Evolutionary conservation across 768 basidiomycete species (phyloP), one percentile per base, ranked within the genome.

Genomic region (Suillus weaverae): DNA sequence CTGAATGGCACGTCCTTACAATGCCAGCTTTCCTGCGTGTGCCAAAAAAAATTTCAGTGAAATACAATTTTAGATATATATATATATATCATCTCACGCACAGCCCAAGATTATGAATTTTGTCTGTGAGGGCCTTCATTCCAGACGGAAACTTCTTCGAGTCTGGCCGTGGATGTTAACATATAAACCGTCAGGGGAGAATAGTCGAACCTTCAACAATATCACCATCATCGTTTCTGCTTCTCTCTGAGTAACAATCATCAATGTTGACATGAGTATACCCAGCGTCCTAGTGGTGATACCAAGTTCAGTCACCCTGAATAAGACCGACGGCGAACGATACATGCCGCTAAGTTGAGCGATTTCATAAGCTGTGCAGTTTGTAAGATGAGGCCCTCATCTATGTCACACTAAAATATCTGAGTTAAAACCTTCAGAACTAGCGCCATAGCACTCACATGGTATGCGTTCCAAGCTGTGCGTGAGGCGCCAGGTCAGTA

Each of bases 401-500:
- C 77, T 67, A 89, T 87, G 67, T 83, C 78, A 70, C 88, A 89
- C 86, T 88, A 68, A 11, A n/a, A 54, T 41, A 62, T 33, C 51
- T 46, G 41, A 22, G 55, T 43, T 32, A 20, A 60, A 35, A 46
- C 59, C 22, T 61, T 41, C 48, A 32, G 22, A 14, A 60, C 60
- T 10, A 14, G n/a, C 41, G 48, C 9, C 30, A n/a, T 44, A 41
- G 14, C 39, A 69, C 81, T 61, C 65, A 88, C 87, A 68, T 88
- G 82, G 71, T 86, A 88, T 8, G 86, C 88, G 71, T 89, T 89
- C 88, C 88, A 89, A 7, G 88, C 88, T 89, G 57, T 41, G 35
- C 48, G 46, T 38, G 20, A 30, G 35, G 26, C 51, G 32, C 68
- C 22, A 66, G 62, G 57, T 70, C 43, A 32, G 48, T 60, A 44